These are phyloP conservation scores for Potentilla sterilis DNA, from an alignment of 306 rosid species.

Conservation along the genomic window DNA sequence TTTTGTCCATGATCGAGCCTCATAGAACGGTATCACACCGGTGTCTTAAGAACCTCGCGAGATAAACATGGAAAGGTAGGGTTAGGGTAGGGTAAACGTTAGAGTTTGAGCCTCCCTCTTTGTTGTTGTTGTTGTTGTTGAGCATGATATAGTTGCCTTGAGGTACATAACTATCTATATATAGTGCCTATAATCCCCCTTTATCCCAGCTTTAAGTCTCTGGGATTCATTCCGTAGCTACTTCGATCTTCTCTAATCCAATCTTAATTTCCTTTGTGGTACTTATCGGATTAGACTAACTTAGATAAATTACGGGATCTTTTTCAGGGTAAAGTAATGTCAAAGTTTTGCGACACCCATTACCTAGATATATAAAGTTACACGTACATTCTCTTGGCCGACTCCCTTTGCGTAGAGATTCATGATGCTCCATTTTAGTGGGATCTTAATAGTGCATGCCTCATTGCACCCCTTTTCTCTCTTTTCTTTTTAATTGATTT, in stretches of 20 bases:
- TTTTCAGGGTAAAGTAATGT: conserved; percentile 33
- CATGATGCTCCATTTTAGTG: conserved; percentile 64
- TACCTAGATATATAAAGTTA: conserved; percentile 10
- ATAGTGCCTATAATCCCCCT: neutral
- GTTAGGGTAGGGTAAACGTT: neutral
- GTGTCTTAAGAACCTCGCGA: too few relatives aligned
- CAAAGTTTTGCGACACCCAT: conserved; percentile 43
- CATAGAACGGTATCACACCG: too few relatives aligned
- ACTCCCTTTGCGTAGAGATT: conserved; percentile 52
- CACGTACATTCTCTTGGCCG: conserved; percentile 25
- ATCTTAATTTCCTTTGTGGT: neutral
- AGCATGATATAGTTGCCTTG: conserved; percentile 2
- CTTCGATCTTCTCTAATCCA: conserved; percentile 8
- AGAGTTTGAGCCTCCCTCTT: neutral
- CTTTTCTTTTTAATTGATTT: conserved; percentile 19
- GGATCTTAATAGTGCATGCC: conserved; percentile 65
- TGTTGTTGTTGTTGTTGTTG: neutral
- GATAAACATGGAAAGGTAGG: too few relatives aligned
- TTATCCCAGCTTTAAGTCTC: neutral
- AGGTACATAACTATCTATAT: neutral
- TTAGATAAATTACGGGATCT: conserved; percentile 30
- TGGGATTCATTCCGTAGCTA: neutral
- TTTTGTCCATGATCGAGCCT: too few relatives aligned
- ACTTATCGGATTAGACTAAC: conserved; percentile 49
- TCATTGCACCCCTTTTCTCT: conserved; percentile 36